phyloP scores from a whole-genome alignment of 1,284 basidiomycete species.

The Trichosporon inkin region DNA sequence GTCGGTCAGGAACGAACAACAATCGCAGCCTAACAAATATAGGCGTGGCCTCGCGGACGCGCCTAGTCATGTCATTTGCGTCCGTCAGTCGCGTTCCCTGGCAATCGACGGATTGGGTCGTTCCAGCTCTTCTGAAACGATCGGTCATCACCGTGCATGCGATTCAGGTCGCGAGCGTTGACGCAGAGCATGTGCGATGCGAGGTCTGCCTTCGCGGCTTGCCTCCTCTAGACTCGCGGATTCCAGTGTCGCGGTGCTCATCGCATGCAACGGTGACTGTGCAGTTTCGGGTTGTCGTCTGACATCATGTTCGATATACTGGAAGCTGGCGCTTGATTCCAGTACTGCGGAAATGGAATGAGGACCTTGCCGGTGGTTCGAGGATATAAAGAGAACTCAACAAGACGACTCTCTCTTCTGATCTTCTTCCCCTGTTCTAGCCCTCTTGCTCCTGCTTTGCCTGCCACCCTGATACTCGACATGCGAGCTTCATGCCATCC shows the following conservation, averaged over 20 bases:
- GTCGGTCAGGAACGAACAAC: conserved; percentile 4
- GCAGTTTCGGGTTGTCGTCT: too few relatives aligned
- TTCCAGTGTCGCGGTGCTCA: too few relatives aligned
- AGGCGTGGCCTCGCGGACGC: not conserved
- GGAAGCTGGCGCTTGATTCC: too few relatives aligned
- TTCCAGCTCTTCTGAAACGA: not conserved
- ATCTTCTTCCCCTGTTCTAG: not conserved
- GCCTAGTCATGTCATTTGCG: conserved; percentile 3
- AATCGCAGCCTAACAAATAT: conserved; percentile 1
- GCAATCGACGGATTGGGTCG: not conserved
- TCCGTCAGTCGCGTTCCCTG: not conserved
- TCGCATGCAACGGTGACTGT: too few relatives aligned
- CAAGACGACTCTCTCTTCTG: not conserved
- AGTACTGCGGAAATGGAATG: not conserved
- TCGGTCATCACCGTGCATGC: too few relatives aligned
- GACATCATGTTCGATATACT: too few relatives aligned
- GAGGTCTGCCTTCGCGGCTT: not conserved
- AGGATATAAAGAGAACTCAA: not conserved
- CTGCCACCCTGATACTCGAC: too few relatives aligned
- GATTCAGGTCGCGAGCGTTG: too few relatives aligned
- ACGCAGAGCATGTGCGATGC: too few relatives aligned
- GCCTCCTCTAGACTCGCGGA: too few relatives aligned
- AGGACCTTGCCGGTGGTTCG: not conserved
- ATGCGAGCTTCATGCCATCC: too few relatives aligned
- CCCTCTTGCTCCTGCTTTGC: too few relatives aligned